These are phyloP conservation scores for Malassezia dermatis DNA, from an alignment of 1,284 basidiomycete genomes.

Conservation along the genomic window DNA sequence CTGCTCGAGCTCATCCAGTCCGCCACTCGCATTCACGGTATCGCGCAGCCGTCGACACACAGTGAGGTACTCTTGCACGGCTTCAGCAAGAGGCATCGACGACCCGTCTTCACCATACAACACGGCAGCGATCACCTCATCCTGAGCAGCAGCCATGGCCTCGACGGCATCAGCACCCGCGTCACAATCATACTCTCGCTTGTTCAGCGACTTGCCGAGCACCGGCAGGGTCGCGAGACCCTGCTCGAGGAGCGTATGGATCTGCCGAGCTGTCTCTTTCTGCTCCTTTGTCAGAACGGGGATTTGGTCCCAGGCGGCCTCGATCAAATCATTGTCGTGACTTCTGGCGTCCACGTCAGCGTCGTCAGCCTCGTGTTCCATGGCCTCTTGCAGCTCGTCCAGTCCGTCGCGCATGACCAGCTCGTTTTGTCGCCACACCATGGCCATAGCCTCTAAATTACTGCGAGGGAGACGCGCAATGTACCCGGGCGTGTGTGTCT, in stretches of 20 bases:
- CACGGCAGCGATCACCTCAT: slow-evolving; percentile 27
- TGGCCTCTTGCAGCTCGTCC: slow-evolving; percentile 25
- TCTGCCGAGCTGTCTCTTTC: not conserved
- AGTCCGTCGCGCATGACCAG: slow-evolving; percentile 29
- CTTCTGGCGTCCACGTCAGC: not conserved
- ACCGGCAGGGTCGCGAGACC: not conserved
- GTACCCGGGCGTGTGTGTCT: not conserved
- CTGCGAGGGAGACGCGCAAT: slow-evolving; percentile 22
- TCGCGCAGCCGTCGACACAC: not conserved
- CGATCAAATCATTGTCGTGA: not conserved
- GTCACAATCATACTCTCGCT: not conserved
- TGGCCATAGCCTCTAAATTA: slow-evolving; percentile 27
- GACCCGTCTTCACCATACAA: slow-evolving; percentile 23
- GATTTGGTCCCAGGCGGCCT: not conserved
- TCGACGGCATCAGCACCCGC: not conserved
- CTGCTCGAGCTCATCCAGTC: not conserved
- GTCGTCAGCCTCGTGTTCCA: slow-evolving; percentile 6
- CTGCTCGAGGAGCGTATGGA: not conserved
- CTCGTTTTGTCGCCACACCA: slow-evolving; percentile 25
- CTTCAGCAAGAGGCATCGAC: not conserved
- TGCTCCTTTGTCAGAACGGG: not conserved
- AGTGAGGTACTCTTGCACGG: not conserved
- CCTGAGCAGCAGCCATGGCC: slow-evolving; percentile 28
- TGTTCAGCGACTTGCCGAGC: not conserved
- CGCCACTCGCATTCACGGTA: not conserved